Base-by-base conservation (phyloP, 208 protist genomes). In the Trypanosoma vivax region DNA sequence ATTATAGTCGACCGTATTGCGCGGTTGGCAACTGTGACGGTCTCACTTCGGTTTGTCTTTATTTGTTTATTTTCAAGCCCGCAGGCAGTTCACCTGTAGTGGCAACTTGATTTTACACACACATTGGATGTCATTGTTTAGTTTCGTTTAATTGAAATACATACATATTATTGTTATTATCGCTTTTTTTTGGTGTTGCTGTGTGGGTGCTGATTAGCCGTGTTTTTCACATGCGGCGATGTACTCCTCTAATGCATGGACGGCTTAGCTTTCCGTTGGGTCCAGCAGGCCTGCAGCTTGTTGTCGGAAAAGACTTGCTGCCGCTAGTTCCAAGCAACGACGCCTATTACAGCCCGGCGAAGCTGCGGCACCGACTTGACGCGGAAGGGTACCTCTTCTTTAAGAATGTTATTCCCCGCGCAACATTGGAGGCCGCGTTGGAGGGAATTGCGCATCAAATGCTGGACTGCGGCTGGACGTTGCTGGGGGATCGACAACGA, bases 311-410 rank as follows among this genome's bases (percentile, higher is more conserved):
- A 6, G 72, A 81, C 31, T 61, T 94, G 14, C 67, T 83, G 13
- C 73, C 81, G 19, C 30, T 94, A 18, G 43, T 89, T 6, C 80
- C 87, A 10, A 79, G 70, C 52, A 94, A 94, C 49, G 80, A 94
- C 28, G 85, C 91, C 47, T 94, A 85, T 66, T 88, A 91, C 60
- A 79, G 91, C 52, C 69, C 83, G 2, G 68, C 82, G 3, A 87
- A 88, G 56, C 67, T 94, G 45, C 82, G 87, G 42, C 62, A 70
- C 40, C 73, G 87, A 0, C 81, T 94, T 2, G 87, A 94, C 63
- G 61, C 70, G 46, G 76, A 90, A 30, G 87, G 83, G 24, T 94
- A 91, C 56, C 64, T 94, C 27, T 94, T 88, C 55, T 83, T 94
- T 41, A 87, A 90, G 50, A 83, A 82, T 34, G 66, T 83, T 33